These are phyloP conservation scores for Climacium dendroides DNA, from an alignment of 225 moss, liverwort and hornwort genomes.

Conservation along the genomic window DNA sequence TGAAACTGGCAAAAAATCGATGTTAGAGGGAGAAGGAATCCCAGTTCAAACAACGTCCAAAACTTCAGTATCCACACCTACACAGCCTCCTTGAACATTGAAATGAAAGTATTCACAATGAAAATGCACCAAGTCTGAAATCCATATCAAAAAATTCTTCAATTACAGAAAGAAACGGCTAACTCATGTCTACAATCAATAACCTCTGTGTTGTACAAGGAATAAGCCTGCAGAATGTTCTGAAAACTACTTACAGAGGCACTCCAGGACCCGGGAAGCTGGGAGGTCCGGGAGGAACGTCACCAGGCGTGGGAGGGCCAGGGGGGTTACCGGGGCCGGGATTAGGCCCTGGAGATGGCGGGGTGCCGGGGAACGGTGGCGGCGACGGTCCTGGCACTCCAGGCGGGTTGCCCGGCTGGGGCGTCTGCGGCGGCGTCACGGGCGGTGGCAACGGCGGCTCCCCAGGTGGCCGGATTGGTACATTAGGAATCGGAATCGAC, in stretches of 20 bases:
- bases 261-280: conserved; percentile 22
- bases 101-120: background rate
- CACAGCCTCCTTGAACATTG: background rate
- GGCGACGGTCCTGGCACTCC: background rate
- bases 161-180: background rate
- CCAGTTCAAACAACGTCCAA: background rate
- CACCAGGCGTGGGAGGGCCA: conserved; percentile 29
- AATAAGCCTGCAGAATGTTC: background rate
- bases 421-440: conserved; percentile 39
- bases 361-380: conserved; percentile 14
- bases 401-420: conserved; percentile 1
- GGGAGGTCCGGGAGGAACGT: conserved; percentile 3
- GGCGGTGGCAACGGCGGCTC: conserved; percentile 39
- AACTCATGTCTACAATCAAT: background rate
- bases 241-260: background rate
- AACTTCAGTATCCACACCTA: background rate
- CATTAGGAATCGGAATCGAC: conserved; percentile 20
- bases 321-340: conserved; percentile 17
- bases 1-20: background rate
- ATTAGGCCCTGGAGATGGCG: conserved; percentile 3
- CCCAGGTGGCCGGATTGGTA: conserved; percentile 36
- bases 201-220: background rate
- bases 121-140: background rate
- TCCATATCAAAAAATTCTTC: background rate
- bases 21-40: background rate